Percentiles rank a stretch among this genome's conserved stretches.
phyloP scores from a whole-genome alignment of 164 flowering plant species.

The Vitis rupestris region DNA sequence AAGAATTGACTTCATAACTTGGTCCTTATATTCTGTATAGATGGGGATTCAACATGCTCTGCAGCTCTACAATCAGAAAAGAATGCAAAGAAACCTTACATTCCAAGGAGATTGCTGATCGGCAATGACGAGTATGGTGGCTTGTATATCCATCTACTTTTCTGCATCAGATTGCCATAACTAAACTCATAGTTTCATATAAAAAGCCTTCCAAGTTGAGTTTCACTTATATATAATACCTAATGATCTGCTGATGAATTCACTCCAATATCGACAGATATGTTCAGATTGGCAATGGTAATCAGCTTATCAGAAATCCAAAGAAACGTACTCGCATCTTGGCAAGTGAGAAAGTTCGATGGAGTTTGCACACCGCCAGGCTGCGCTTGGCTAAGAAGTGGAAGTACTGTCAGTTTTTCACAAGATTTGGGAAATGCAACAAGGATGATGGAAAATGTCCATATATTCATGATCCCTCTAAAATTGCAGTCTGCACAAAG shows the following conservation, averaged over 20 bases:
- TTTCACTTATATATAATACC: background rate
- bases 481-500: constrained; percentile 93
- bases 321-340: constrained; percentile 76
- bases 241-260: background rate
- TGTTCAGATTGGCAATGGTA: constrained; percentile 91
- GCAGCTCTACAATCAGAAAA: constrained; percentile 31
- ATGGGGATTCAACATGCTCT: constrained; percentile 44
- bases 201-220: background rate
- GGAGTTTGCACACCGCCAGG: constrained; percentile 97
- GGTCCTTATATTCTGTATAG: constrained; percentile 23
- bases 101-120: constrained; percentile 77
- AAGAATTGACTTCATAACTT: background rate
- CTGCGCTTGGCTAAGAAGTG: constrained; percentile 67
- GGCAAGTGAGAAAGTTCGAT: constrained; percentile 91
- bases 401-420: constrained; percentile 90
- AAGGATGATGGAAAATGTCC: constrained; percentile 88
- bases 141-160: constrained; percentile 1
- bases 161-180: background rate
- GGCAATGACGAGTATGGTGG: constrained; percentile 87
- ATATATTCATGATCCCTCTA: constrained; percentile 87
- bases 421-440: constrained; percentile 94
- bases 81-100: constrained; percentile 41
- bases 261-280: constrained; percentile 50
- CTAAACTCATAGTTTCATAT: background rate
- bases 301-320: constrained; percentile 90